Percentiles rank a stretch among this genome's conserved stretches.
phyloP scores from a whole-genome alignment of 2,329 filamentous ascomycete species.

The Fusarium circinatum region DNA sequence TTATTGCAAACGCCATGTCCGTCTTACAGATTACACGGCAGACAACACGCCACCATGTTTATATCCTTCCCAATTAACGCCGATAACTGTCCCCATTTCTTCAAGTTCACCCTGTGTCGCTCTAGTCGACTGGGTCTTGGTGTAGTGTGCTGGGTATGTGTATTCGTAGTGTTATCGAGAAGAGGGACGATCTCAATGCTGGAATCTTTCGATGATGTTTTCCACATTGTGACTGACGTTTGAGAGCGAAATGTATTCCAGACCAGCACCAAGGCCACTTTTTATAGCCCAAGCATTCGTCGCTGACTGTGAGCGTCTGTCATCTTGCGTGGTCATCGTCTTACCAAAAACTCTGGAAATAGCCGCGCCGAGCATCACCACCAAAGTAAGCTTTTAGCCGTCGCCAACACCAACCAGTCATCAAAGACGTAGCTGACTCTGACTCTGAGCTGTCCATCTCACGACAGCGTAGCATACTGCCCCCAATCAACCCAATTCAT shows the following conservation, averaged over 20 bases:
- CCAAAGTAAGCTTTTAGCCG: neutral
- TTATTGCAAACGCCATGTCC: constrained; percentile 9
- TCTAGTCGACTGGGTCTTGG: constrained; percentile 56
- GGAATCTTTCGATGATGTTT: constrained; percentile 26
- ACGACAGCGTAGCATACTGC: constrained; percentile 47
- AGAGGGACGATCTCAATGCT: constrained; percentile 59
- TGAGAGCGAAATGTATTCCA: too few relatives aligned
- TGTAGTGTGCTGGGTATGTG: constrained; percentile 57
- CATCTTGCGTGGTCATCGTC: neutral
- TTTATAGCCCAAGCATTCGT: neutral
- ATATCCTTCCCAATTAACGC: constrained; percentile 66
- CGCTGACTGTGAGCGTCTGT: neutral
- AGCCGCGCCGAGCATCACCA: neutral
- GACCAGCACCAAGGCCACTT: neutral
- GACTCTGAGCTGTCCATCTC: neutral
- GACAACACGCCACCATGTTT: constrained; percentile 62
- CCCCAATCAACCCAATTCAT: constrained; percentile 62
- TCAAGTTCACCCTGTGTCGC: neutral
- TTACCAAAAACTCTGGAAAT: neutral
- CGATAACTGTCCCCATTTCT: constrained; percentile 57
- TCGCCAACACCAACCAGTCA: neutral
- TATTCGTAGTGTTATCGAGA: constrained; percentile 64
- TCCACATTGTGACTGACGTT: constrained; percentile 1
- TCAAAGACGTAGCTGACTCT: constrained; percentile 5
- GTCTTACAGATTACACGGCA: constrained; percentile 60